A percentile compares a stretch with the other conserved stretches of the same genome.
These are phyloP conservation scores for Dothideomycetes sp. DNA, from an alignment of 2,329 filamentous ascomycete genomes.

Conservation along the genomic window DNA sequence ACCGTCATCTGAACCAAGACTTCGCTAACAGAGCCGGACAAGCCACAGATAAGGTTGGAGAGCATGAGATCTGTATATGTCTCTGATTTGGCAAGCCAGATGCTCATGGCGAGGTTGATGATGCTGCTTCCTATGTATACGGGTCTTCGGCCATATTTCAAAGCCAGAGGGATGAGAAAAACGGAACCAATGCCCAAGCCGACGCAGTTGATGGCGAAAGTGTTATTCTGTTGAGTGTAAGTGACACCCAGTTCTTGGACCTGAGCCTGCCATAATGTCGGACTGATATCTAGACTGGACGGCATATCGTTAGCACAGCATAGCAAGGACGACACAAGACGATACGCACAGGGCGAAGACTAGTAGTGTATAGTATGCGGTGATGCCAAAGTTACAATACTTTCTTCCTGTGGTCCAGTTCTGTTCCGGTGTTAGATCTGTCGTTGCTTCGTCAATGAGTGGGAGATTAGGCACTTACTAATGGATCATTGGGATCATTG, in stretches of 20 bases:
- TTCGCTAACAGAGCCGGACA: slow-evolving; percentile 41
- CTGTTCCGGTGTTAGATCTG: slow-evolving; percentile 34
- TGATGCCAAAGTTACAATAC: slow-evolving; percentile 33
- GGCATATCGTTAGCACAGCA: neutral
- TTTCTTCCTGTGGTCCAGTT: slow-evolving; percentile 39
- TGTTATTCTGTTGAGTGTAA: slow-evolving; percentile 35
- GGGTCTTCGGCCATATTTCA: slow-evolving; percentile 42
- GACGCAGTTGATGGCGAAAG: slow-evolving; percentile 36
- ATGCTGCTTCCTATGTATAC: slow-evolving; percentile 41
- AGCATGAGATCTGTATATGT: slow-evolving; percentile 36
- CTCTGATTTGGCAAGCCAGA: slow-evolving; percentile 40
- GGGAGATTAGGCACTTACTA: neutral
- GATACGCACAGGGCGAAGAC: slow-evolving; percentile 35
- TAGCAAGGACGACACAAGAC: slow-evolving; percentile 27
- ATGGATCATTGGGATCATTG: neutral
- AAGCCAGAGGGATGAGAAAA: slow-evolving; percentile 44
- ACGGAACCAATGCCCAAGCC: slow-evolving; percentile 41
- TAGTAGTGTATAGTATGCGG: slow-evolving; percentile 35
- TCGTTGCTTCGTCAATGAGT: neutral
- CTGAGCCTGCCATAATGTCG: slow-evolving; percentile 31
- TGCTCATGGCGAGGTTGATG: slow-evolving; percentile 39
- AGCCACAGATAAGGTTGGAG: slow-evolving; percentile 36
- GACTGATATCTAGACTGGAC: neutral
- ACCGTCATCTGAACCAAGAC: slow-evolving; percentile 45
- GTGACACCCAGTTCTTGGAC: slow-evolving; percentile 36